A percentile compares a stretch with the other conserved stretches of the same genome.
phyloP scores from a whole-genome alignment of 768 basidiomycete genomes.

The Hygrophoropsis aurantiaca region DNA sequence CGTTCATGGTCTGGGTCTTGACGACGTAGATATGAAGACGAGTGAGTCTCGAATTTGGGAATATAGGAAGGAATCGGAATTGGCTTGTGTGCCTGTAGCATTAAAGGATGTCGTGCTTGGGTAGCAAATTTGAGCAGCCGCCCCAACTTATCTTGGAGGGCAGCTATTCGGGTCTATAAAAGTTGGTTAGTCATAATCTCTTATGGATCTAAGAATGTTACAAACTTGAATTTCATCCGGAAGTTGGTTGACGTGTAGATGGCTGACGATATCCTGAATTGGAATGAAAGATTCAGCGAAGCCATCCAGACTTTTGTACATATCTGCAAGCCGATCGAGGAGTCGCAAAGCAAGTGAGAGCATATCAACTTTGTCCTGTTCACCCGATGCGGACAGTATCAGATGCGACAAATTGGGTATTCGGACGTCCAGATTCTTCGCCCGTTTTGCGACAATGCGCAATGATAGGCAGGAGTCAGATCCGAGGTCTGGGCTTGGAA shows the following conservation, averaged over 20 bases:
- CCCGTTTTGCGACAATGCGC: slow-evolving; percentile 39
- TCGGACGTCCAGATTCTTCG: slow-evolving; percentile 36
- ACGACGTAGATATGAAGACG: slow-evolving; percentile 71
- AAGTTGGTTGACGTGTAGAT: slow-evolving; percentile 46
- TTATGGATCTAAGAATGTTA: slow-evolving; percentile 3
- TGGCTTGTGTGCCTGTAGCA: slow-evolving; percentile 90
- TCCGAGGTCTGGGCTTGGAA: slow-evolving; percentile 71
- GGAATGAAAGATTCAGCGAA: slow-evolving; percentile 88
- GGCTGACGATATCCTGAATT: slow-evolving; percentile 54
- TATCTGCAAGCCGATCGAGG: slow-evolving; percentile 64
- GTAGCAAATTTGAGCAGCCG: slow-evolving; percentile 73
- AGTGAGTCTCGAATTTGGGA: slow-evolving; percentile 85
- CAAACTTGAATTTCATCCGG: slow-evolving; percentile 58
- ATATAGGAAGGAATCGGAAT: slow-evolving; percentile 93
- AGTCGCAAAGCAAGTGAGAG: slow-evolving; percentile 63
- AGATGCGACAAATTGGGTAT: slow-evolving; percentile 51
- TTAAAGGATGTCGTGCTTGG: slow-evolving; percentile 74
- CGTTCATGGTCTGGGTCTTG: slow-evolving; percentile 93
- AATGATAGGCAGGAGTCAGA: slow-evolving; percentile 43
- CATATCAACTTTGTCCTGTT: slow-evolving; percentile 74
- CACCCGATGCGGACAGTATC: slow-evolving; percentile 32
- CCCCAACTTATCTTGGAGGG: slow-evolving; percentile 47
- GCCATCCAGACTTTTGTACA: slow-evolving; percentile 75
- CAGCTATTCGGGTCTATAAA: slow-evolving; percentile 45
- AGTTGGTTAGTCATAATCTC: slow-evolving; percentile 12